These are phyloP conservation scores for Ascochyta koolunga DNA, from an alignment of 2,329 filamentous ascomycete genomes.

Conservation along the genomic window DNA sequence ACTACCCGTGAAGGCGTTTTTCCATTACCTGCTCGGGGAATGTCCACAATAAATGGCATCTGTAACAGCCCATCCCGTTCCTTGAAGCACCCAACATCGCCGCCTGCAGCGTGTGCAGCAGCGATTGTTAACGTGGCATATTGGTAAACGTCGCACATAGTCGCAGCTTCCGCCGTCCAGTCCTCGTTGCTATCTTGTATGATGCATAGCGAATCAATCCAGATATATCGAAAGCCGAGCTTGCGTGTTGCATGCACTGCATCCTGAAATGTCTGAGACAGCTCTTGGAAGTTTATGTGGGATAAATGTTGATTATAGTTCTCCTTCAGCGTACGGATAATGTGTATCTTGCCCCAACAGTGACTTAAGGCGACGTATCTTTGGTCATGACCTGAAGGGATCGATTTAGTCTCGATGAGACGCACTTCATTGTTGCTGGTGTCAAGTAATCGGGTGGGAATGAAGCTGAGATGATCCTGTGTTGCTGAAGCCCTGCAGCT, in stretches of 20 bases:
- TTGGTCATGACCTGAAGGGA: constrained; percentile 1
- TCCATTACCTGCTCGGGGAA: constrained; percentile 13
- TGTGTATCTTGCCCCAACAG: constrained; percentile 27
- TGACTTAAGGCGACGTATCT: constrained; percentile 29
- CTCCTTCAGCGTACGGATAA: constrained; percentile 25
- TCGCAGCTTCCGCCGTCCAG: constrained; percentile 32
- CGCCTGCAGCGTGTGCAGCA: constrained; percentile 28
- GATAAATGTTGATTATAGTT: constrained; percentile 10
- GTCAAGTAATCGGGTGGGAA: too few species aligned
- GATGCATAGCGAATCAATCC: constrained; percentile 32
- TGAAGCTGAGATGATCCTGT: neutral
- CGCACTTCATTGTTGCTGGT: too few species aligned
- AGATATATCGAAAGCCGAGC: constrained; percentile 20
- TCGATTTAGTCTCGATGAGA: too few species aligned
- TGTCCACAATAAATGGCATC: constrained; percentile 22
- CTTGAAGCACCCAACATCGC: constrained; percentile 28
- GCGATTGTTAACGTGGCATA: constrained; percentile 29
- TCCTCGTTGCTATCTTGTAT: constrained; percentile 29
- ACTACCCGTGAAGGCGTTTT: too few species aligned
- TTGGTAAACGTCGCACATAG: constrained; percentile 35
- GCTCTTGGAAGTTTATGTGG: too few species aligned
- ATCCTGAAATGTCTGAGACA: too few species aligned
- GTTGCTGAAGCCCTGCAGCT: constrained; percentile 8
- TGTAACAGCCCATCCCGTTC: constrained; percentile 27
- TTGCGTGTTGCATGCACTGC: neutral